Conservation (phyloP, 768 basidiomycete genomes). For the Suillus subaureus region DNA sequence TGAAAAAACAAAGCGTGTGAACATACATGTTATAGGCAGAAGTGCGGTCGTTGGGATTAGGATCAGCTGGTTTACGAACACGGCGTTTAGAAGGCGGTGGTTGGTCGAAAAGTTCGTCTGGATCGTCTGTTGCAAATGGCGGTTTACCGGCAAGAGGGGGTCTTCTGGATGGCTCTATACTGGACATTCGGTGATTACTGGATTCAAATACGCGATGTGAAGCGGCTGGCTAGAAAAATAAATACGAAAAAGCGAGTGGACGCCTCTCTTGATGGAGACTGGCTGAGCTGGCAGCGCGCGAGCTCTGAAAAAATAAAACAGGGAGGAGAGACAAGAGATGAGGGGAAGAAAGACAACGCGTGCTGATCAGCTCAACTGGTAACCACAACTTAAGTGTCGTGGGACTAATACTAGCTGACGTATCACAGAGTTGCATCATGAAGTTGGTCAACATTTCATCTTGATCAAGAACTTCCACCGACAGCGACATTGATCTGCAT, state of each 20-base stretch:
- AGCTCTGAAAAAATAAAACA: slow-evolving; percentile 1
- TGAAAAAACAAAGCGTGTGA: slow-evolving; percentile 9
- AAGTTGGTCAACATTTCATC: not conserved
- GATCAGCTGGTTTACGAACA: slow-evolving; percentile 46
- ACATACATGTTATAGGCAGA: slow-evolving; percentile 74
- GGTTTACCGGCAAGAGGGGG: slow-evolving; percentile 7
- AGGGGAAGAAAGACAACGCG: not conserved
- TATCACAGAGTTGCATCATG: not conserved
- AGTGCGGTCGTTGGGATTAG: slow-evolving; percentile 56
- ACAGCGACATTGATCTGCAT: not conserved
- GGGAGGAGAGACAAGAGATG: not conserved
- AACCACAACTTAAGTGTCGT: slow-evolving; percentile 4
- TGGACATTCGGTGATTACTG: slow-evolving; percentile 1
- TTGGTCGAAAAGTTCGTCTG: slow-evolving; percentile 59
- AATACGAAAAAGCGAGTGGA: slow-evolving; percentile 8
- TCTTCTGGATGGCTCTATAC: not conserved
- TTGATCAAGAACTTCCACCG: not conserved
- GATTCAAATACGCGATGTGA: slow-evolving; percentile 1
- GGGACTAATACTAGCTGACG: not conserved
- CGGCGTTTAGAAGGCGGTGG: slow-evolving; percentile 39
- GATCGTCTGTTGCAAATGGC: slow-evolving; percentile 64
- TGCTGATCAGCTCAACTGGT: not conserved
- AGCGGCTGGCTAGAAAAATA: slow-evolving; percentile 4
- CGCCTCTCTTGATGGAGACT: slow-evolving; percentile 8
- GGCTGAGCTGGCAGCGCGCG: slow-evolving; percentile 4